These are phyloP conservation scores for Mycena maculata DNA, from an alignment of 768 basidiomycete genomes.

Conservation along the genomic window DNA sequence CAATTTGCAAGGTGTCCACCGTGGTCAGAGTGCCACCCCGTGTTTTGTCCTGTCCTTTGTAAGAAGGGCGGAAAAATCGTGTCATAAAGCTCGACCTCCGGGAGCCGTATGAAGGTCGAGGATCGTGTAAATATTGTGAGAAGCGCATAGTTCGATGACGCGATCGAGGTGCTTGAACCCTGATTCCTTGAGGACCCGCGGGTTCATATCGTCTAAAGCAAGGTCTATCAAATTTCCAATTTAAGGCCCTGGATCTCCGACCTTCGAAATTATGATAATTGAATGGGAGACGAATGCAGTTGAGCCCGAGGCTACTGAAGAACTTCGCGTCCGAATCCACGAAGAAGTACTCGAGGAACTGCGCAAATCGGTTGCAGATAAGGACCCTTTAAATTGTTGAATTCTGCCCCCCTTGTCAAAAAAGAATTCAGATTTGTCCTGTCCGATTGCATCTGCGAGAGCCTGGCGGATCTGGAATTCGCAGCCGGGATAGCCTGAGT, in stretches of 20 bases:
- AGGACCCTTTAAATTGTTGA: background rate
- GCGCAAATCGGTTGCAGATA: background rate
- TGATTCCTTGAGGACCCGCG: slow-evolving; percentile 76
- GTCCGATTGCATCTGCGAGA: slow-evolving; percentile 71
- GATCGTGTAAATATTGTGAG: slow-evolving; percentile 83
- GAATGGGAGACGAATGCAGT: slow-evolving; percentile 81
- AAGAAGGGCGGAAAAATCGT: background rate
- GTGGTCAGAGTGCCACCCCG: slow-evolving; percentile 81
- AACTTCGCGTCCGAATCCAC: slow-evolving; percentile 78
- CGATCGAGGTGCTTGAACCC: slow-evolving; percentile 88
- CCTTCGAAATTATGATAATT: slow-evolving; percentile 83
- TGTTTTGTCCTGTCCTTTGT: slow-evolving; percentile 61
- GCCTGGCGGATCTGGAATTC: slow-evolving; percentile 83
- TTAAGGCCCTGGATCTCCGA: slow-evolving; percentile 23
- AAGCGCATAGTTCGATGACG: slow-evolving; percentile 78
- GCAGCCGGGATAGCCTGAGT: slow-evolving; percentile 79
- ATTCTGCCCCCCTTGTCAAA: slow-evolving; percentile 84
- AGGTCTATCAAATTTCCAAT: background rate
- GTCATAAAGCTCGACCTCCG: slow-evolving; percentile 48
- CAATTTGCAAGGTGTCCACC: slow-evolving; percentile 75
- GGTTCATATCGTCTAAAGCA: slow-evolving; percentile 74
- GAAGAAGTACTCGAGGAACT: slow-evolving; percentile 91
- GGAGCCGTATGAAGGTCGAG: slow-evolving; percentile 85
- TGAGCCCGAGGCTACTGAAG: slow-evolving; percentile 82
- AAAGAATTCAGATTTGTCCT: slow-evolving; percentile 78